Evolutionary conservation across 805 yeast species (phyloP).

Genomic region (Candida easanensis): DNA sequence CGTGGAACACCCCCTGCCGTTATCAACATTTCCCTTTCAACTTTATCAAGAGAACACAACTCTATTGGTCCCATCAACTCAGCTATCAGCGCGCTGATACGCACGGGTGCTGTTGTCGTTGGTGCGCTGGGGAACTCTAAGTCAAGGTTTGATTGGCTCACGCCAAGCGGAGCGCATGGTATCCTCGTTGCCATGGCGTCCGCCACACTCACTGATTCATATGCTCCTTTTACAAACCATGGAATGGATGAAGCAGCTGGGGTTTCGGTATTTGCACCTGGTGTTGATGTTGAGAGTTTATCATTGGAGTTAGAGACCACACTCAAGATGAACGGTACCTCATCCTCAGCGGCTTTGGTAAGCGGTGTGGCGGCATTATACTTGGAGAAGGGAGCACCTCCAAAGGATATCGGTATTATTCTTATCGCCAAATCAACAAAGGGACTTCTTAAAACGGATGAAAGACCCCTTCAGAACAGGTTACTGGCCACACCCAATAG

Average conservation of each 20-base stretch:
- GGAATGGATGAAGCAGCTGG: conserved; percentile 54
- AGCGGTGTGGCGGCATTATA: conserved; percentile 59
- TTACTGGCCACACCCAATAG: conserved; percentile 9
- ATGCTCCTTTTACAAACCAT: conserved; percentile 79
- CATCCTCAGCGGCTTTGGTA: conserved; percentile 74
- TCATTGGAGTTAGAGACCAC: conserved; percentile 29
- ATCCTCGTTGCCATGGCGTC: conserved; percentile 86
- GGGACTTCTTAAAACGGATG: background rate
- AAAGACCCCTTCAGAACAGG: background rate
- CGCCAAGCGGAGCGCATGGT: conserved; percentile 75
- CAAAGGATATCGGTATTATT: conserved; percentile 37
- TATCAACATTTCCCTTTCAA: conserved; percentile 78
- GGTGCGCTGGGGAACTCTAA: conserved; percentile 87
- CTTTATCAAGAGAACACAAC: conserved; percentile 58
- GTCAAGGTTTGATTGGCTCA: conserved; percentile 66
- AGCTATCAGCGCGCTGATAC: conserved; percentile 73
- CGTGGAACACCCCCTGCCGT: conserved; percentile 36
- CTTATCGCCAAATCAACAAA: conserved; percentile 43
- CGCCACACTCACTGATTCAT: conserved; percentile 61
- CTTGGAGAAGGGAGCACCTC: conserved; percentile 47
- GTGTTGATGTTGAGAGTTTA: conserved; percentile 61
- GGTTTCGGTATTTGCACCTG: conserved; percentile 72
- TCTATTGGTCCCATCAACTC: conserved; percentile 60
- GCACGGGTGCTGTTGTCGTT: conserved; percentile 65
- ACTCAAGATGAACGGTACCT: conserved; percentile 59